phyloP scores from a whole-genome alignment of 805 yeast species.

The Blastobotrys americana region DNA sequence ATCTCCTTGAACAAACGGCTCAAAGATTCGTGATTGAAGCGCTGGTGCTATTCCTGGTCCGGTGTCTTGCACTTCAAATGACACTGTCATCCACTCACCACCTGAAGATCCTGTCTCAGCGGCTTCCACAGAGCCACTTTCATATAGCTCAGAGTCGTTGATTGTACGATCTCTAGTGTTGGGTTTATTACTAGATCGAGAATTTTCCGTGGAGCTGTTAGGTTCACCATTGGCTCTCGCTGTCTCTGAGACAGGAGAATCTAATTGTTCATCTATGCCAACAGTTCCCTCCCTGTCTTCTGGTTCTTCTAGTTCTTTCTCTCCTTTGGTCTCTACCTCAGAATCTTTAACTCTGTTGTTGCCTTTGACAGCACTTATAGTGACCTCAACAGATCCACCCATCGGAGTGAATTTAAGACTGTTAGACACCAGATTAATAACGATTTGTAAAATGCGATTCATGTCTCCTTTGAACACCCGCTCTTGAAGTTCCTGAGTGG shows the following conservation, averaged over 20 bases:
- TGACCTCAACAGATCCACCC: constrained; percentile 25
- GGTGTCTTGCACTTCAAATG: constrained; percentile 70
- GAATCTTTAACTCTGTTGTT: neutral
- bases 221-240: too few species aligned
- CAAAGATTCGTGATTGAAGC: constrained; percentile 77
- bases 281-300: too few species aligned
- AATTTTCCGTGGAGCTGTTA: too few species aligned
- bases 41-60: constrained; percentile 88
- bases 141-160: neutral
- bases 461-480: constrained; percentile 76
- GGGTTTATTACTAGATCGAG: neutral
- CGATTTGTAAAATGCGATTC: constrained; percentile 78
- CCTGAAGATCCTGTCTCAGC: neutral
- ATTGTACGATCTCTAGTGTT: neutral
- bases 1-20: constrained; percentile 95
- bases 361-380: constrained; percentile 1
- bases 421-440: constrained; percentile 85
- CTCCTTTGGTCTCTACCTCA: neutral
- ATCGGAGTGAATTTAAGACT: constrained; percentile 86
- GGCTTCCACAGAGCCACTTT: neutral
- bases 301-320: neutral
- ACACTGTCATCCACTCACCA: constrained; percentile 1
- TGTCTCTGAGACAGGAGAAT: too few species aligned
- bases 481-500: constrained; percentile 44
- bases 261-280: too few species aligned